Conservation (phyloP, 768 basidiomycete genomes). For the Tylopilus balloui region DNA sequence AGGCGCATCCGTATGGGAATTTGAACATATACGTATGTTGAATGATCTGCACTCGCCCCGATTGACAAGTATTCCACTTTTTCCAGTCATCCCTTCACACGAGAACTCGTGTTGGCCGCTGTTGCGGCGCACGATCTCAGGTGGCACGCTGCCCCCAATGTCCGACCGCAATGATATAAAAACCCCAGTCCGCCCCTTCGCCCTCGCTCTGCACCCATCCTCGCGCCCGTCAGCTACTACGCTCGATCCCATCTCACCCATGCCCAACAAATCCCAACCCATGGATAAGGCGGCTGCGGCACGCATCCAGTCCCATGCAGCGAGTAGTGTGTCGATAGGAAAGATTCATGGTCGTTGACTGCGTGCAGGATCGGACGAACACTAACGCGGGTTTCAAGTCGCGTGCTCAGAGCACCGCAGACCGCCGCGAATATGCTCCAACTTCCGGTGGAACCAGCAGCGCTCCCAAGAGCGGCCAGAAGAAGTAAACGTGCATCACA, state of each 20-base stretch:
- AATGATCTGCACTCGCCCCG: not conserved
- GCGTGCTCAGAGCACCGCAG: constrained; percentile 7
- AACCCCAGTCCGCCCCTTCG: too few species aligned
- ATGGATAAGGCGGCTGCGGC: constrained; percentile 6
- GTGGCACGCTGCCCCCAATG: not conserved
- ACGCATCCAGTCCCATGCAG: constrained; percentile 9
- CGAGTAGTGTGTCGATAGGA: not conserved
- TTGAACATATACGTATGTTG: not conserved
- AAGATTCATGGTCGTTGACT: not conserved
- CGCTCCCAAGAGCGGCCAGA: not conserved
- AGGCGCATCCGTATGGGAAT: not conserved
- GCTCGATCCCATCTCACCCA: not conserved
- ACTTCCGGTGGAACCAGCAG: not conserved
- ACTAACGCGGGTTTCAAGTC: constrained; percentile 7
- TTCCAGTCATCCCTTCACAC: not conserved
- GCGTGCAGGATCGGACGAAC: not conserved
- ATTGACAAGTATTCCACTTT: not conserved
- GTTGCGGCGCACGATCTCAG: not conserved
- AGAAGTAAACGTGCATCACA: not conserved
- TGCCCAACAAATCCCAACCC: not conserved
- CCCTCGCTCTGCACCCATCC: not conserved
- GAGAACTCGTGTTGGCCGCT: not conserved
- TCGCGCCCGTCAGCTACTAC: not conserved
- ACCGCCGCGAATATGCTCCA: not conserved
- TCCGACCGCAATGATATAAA: constrained; percentile 2